Evolutionary conservation across 2,329 filamentous ascomycete species (phyloP).

Genomic region (Coniella vitis): DNA sequence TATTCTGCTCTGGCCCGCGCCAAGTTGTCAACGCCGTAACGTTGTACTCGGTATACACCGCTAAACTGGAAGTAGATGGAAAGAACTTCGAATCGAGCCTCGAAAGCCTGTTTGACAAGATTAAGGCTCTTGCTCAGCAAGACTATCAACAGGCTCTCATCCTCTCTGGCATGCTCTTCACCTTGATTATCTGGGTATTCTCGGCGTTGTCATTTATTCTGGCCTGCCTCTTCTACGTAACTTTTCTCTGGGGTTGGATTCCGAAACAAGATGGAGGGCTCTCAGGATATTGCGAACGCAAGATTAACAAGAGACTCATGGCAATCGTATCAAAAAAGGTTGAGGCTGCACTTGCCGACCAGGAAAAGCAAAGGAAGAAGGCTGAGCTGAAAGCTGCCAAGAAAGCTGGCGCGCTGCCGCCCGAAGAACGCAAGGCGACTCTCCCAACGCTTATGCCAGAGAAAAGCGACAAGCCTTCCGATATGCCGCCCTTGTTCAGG

Average conservation of each 20-base stretch:
- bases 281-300: constrained; percentile 80
- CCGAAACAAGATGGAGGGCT: constrained; percentile 74
- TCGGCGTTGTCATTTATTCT: constrained; percentile 68
- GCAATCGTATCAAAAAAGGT: constrained; percentile 82
- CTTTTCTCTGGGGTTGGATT: constrained; percentile 91
- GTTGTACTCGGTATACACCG: constrained; percentile 73
- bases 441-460: constrained; percentile 44
- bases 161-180: constrained; percentile 87
- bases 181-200: constrained; percentile 81
- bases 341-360: constrained; percentile 78
- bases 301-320: constrained; percentile 79
- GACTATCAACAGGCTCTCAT: constrained; percentile 77
- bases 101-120: constrained; percentile 75
- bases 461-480: constrained; percentile 45
- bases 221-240: constrained; percentile 71
- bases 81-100: constrained; percentile 55
- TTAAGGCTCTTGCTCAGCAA: constrained; percentile 63
- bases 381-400: constrained; percentile 44
- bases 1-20: constrained; percentile 86
- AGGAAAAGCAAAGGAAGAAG: constrained; percentile 54
- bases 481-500: constrained; percentile 52
- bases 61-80: constrained; percentile 59
- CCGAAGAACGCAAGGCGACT: constrained; percentile 54
- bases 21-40: constrained; percentile 88
- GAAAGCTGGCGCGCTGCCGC: constrained; percentile 46